Base-by-base conservation (phyloP, 2,329 filamentous ascomycete species). In the Myriangium duriaei region DNA sequence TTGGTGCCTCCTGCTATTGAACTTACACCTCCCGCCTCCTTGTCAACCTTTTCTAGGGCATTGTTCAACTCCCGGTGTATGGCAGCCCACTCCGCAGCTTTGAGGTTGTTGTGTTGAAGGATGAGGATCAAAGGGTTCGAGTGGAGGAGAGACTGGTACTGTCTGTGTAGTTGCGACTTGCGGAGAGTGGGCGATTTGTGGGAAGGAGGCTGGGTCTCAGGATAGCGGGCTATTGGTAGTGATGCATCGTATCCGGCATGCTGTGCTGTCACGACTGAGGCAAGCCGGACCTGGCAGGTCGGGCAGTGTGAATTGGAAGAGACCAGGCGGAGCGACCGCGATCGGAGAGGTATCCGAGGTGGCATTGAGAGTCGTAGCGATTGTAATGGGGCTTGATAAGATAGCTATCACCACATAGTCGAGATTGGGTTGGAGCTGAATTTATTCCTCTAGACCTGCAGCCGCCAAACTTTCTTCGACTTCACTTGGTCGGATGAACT, bases 91-190 rank as follows among this genome's bases (percentile, higher is more conserved):
- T 88, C 82, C 31, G 73, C 67, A 3, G 85, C 79, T 52, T 74
- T 75, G 42, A 84, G 64, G 51, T 82, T 83, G 63, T 80, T 81
- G 65, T 83, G 79, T 56, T 83, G 79, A 68, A 95, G 92, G 52
- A 95, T 71, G 42, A 95, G 72, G 49, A 93, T 79, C 44, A 95
- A 62, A 29, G 87, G 86, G 9, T 83, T 80, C 14, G 85, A 85
- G 42, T 83, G 83, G 42, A 95, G 74, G 44, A 94, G 68, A 32
- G 87, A 91, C 36, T 87, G 84, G 63, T 95, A 95, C 51, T 81
- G 76, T 41, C 87, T 77, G 48, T 81, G 74, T 13, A 96, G 71
- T 62, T 98, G 91, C 11, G 86, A 80, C 64, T 96, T 94, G 57
- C 88, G 81, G 52, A 80, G 80, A 56, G 93, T 81, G 32, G 87